A percentile compares a stretch with the other conserved stretches of the same genome.
phyloP scores from a whole-genome alignment of 208 protist genomes.

The Trypanosoma platydactyli region DNA sequence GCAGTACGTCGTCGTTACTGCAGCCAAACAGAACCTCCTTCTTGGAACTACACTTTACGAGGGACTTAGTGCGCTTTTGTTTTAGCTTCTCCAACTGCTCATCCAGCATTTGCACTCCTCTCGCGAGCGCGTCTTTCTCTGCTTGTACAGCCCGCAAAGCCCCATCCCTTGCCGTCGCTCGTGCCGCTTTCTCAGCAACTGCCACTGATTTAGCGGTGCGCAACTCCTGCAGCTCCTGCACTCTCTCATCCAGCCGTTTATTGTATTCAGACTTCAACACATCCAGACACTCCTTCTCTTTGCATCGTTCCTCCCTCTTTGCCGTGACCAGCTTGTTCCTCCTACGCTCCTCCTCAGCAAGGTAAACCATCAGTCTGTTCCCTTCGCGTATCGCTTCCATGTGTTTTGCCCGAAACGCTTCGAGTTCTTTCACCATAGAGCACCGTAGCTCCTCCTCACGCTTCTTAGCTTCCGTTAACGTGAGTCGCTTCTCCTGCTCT shows the following conservation, averaged over 20 bases:
- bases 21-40: neutral
- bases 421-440: neutral
- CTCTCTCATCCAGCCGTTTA: neutral
- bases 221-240: conserved; percentile 1
- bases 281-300: neutral
- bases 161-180: neutral
- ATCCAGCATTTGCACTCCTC: neutral
- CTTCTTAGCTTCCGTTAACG: neutral
- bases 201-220: neutral
- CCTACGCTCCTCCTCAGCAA: conserved; percentile 3
- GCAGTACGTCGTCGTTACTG: neutral
- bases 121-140: neutral
- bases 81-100: neutral
- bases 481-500: neutral
- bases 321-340: neutral
- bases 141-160: neutral
- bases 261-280: neutral
- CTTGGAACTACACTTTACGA: neutral
- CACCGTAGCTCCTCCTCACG: neutral
- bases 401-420: neutral
- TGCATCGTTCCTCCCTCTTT: neutral
- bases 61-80: neutral
- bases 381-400: neutral
- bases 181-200: neutral
- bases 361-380: conserved; percentile 1